Conservation (phyloP, 73 alveolate genomes). For the Paramecium sonneborni region DNA sequence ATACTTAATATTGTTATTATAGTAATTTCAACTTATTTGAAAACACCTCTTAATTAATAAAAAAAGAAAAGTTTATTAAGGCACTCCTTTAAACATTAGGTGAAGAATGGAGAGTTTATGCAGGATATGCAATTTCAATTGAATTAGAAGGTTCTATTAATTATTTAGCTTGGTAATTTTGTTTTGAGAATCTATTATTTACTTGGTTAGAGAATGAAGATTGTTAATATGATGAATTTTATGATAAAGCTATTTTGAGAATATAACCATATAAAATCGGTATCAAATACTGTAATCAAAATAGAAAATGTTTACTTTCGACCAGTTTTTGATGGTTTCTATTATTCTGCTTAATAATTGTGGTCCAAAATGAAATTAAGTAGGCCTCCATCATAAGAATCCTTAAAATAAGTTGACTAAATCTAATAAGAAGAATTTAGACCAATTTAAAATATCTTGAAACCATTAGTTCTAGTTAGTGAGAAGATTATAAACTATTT, state of each 20-base stretch:
- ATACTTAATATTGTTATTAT: not conserved
- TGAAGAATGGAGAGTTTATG: conserved; percentile 51
- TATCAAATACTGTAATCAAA: not conserved
- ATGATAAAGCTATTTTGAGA: not conserved
- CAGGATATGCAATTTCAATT: not conserved
- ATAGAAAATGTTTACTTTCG: not conserved
- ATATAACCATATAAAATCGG: conserved; percentile 10
- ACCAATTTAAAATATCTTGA: not conserved
- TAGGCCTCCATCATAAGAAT: conserved; percentile 24
- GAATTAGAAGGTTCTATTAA: conserved; percentile 12
- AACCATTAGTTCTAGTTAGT: not conserved
- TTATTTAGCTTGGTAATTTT: conserved; percentile 50
- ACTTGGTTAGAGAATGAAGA: conserved; percentile 43
- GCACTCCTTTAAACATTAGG: not conserved
- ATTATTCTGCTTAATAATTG: not conserved
- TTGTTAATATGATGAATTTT: not conserved
- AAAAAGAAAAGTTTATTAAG: not conserved
- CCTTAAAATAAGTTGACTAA: not conserved
- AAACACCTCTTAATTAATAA: not conserved
- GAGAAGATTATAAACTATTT: conserved; percentile 23
- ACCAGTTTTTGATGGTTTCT: conserved; percentile 52
- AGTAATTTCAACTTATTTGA: not conserved
- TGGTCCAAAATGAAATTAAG: conserved; percentile 19
- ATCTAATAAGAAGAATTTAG: not conserved
- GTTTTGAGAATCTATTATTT: conserved; percentile 39